phyloP scores from a whole-genome alignment of 2,329 filamentous ascomycete species.

The Chrysoporthe austroafricana region DNA sequence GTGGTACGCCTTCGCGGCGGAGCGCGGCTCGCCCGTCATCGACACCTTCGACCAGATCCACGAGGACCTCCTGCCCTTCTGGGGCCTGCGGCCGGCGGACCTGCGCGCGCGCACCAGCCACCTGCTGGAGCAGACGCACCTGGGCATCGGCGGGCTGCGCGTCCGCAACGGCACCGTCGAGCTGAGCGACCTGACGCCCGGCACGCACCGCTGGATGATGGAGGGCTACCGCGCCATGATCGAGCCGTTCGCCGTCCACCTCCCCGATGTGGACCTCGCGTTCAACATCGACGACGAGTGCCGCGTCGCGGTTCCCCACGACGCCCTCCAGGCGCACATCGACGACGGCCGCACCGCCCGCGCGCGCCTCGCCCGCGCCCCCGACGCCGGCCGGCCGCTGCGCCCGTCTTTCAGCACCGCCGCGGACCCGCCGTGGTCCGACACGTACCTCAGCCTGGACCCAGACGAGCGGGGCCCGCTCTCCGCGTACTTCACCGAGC shows the following conservation, averaged over 20 bases:
- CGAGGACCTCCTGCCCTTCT: slow-evolving; percentile 68
- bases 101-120: slow-evolving; percentile 56
- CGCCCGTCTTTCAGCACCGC: neutral
- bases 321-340: slow-evolving; percentile 45
- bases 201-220: slow-evolving; percentile 44
- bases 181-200: slow-evolving; percentile 38
- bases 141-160: slow-evolving; percentile 40
- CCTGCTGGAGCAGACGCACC: slow-evolving; percentile 36
- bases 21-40: slow-evolving; percentile 67
- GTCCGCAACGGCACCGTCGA: slow-evolving; percentile 38
- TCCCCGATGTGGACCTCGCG: slow-evolving; percentile 57
- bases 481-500: slow-evolving; percentile 29
- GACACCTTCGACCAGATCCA: slow-evolving; percentile 74
- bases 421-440: neutral
- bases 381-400: neutral
- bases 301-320: slow-evolving; percentile 49
- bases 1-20: slow-evolving; percentile 58
- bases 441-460: neutral
- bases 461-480: neutral
- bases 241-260: slow-evolving; percentile 45
- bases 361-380: neutral
- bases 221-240: slow-evolving; percentile 44
- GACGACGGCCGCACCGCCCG: slow-evolving; percentile 30
- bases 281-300: slow-evolving; percentile 57
- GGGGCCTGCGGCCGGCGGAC: slow-evolving; percentile 64